These are phyloP conservation scores for Diplotaxis tenuifolia DNA, from an alignment of 345 rosid species.

Conservation along the genomic window DNA sequence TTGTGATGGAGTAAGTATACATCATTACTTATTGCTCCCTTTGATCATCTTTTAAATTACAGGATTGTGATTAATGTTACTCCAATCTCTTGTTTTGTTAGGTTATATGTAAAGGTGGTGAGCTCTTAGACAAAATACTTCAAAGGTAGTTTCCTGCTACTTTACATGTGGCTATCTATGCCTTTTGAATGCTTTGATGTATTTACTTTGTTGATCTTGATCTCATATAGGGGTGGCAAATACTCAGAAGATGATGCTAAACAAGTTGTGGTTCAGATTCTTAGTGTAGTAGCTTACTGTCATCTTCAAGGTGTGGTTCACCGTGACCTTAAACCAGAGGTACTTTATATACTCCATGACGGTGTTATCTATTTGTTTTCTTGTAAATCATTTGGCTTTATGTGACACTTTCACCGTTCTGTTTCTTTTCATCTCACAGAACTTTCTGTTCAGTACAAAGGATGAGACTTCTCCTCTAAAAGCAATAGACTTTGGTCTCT, in stretches of 20 bases:
- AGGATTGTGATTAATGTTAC: background rate
- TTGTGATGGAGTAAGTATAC: conserved; percentile 83
- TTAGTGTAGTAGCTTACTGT: conserved; percentile 80
- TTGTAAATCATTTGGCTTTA: conserved; percentile 16
- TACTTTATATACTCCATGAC: conserved; percentile 30
- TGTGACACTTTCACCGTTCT: conserved; percentile 17
- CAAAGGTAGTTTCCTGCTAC: conserved; percentile 56
- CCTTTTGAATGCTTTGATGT: conserved; percentile 11
- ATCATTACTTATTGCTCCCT: background rate
- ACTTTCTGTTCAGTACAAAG: conserved; percentile 72
- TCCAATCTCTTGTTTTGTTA: conserved; percentile 26
- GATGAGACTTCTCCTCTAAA: no score
- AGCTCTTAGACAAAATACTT: conserved; percentile 85
- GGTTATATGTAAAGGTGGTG: conserved; percentile 98
- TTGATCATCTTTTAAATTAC: background rate
- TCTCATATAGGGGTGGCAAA: conserved; percentile 77
- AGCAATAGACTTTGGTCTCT: conserved; percentile 97
- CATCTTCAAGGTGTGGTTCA: conserved; percentile 99
- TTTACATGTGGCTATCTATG: conserved; percentile 9
- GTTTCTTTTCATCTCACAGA: conserved; percentile 49
- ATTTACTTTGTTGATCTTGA: conserved; percentile 19
- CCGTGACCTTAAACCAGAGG: no score
- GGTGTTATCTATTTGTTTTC: conserved; percentile 5
- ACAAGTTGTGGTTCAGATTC: conserved; percentile 82
- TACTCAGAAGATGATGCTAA: conserved; percentile 95